These are phyloP conservation scores for Ammopiptanthus mongolicus DNA, from an alignment of 306 rosid genomes.

Conservation along the genomic window DNA sequence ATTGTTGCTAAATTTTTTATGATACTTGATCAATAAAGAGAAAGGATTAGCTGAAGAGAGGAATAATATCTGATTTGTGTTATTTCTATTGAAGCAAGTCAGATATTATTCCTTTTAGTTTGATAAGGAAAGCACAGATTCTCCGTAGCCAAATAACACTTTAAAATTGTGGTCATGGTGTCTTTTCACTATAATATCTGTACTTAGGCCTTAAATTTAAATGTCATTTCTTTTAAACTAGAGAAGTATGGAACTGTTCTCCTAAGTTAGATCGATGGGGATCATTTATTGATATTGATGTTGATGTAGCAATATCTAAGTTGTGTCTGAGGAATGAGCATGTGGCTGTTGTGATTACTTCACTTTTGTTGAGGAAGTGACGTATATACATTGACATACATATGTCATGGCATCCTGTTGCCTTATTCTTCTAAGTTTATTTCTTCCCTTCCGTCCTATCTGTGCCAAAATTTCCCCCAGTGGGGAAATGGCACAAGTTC, in stretches of 20 bases:
- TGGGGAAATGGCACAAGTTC: background rate
- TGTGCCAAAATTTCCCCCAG: slow-evolving; percentile 11
- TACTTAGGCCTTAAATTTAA: background rate
- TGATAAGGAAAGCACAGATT: slow-evolving; percentile 49
- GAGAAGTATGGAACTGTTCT: background rate
- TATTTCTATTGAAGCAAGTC: slow-evolving; percentile 6
- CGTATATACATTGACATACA: background rate
- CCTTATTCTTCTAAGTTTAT: slow-evolving; percentile 13
- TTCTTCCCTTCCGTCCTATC: slow-evolving; percentile 2
- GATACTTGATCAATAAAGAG: background rate
- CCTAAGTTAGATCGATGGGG: background rate
- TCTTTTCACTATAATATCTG: background rate
- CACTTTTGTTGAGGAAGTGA: slow-evolving; percentile 13
- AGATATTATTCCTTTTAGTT: slow-evolving; percentile 25
- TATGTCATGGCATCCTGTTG: slow-evolving; percentile 16
- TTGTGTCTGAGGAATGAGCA: background rate
- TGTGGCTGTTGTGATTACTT: background rate
- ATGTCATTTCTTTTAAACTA: background rate
- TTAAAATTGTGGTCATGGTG: background rate
- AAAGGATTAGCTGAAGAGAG: background rate
- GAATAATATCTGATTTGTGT: slow-evolving; percentile 29
- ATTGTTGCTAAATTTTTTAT: background rate
- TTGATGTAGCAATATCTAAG: background rate
- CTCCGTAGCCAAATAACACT: slow-evolving; percentile 15
- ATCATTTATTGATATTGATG: background rate